Base-by-base conservation (phyloP, 148 eudicot genomes). In the Cornus florida region DNA sequence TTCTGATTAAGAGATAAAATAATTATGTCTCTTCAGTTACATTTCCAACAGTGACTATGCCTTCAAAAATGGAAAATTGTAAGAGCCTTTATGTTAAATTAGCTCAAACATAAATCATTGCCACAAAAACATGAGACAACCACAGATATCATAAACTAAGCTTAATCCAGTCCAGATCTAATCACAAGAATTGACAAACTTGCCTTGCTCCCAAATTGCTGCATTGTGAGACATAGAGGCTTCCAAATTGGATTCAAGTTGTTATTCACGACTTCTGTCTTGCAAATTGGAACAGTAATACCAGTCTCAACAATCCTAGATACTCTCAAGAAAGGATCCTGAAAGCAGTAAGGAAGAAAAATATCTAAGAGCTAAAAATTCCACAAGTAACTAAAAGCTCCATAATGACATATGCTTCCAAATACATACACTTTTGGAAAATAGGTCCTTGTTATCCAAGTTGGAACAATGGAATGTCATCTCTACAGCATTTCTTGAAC, bases 271-370 rank as follows among this genome's bases (percentile, higher is more conserved):
- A 87, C 95, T 82, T 96, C 99, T 19, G 98, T 92, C 90, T 92
- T 96, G 90, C 92, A 94, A 73, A 96, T 87, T n/a, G 95, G 94
- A 77, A 96, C 75, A 73, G 82, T 74, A 41, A 83, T 83, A 70
- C 99, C 99, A 39, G 78, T 83, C 83, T 96, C 99, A 66, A 85
- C 86, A 78, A 85, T 81, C 84, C 92, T 90, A 31, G 97, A 96
- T 79, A 96, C 92, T 84, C 93, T 91, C 83, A 96, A 80, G 79
- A 96, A 96, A 32, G 98, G 98, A 88, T 93, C 99, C 99, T 96
- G 80, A 46, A 86, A 81, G 39, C 60, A 82, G 64, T 28, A 65
- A 19, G 77, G 11, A 46, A n/a, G 73, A 39, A 53, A 57, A 78
- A 69, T 33, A 73, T 6, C 13, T 69, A 70, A 86, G 60, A 24